Conservation (phyloP, 2,329 filamentous ascomycete genomes). For the Apiospora hydei region DNA sequence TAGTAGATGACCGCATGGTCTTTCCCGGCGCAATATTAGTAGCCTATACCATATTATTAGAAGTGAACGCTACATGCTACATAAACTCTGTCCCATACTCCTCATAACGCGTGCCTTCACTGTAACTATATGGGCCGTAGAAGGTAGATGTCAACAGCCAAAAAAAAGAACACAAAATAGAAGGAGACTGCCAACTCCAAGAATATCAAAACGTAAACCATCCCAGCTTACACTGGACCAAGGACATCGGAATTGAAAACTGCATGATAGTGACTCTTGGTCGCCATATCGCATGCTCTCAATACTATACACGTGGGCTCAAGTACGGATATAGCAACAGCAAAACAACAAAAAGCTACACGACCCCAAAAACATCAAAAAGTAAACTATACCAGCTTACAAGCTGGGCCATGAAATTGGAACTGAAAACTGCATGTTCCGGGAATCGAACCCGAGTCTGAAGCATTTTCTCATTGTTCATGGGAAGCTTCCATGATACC, state of each 20-base stretch:
- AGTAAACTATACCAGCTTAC: not conserved
- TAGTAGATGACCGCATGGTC: not conserved
- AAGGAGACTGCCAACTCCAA: not conserved
- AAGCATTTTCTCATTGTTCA: conserved; percentile 33
- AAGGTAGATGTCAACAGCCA: not conserved
- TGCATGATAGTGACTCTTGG: too few relatives aligned
- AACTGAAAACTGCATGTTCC: conserved; percentile 35
- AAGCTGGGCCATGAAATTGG: conserved; percentile 14
- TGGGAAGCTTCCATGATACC: conserved; percentile 48
- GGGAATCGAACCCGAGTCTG: conserved; percentile 46
- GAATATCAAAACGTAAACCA: too few relatives aligned
- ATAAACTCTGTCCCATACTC: not conserved
- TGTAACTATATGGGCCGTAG: not conserved
- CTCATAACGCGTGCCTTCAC: not conserved
- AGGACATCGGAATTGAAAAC: too few relatives aligned
- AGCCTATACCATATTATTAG: not conserved
- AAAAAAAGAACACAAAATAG: not conserved
- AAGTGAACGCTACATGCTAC: not conserved
- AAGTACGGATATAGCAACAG: not conserved
- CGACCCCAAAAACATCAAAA: not conserved
- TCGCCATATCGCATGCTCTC: not conserved
- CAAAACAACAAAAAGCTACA: not conserved
- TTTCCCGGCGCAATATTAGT: not conserved
- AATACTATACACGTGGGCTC: not conserved
- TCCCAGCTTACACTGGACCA: too few relatives aligned